These are phyloP conservation scores for Candida ficus DNA, from an alignment of 805 yeast species.

Conservation along the genomic window DNA sequence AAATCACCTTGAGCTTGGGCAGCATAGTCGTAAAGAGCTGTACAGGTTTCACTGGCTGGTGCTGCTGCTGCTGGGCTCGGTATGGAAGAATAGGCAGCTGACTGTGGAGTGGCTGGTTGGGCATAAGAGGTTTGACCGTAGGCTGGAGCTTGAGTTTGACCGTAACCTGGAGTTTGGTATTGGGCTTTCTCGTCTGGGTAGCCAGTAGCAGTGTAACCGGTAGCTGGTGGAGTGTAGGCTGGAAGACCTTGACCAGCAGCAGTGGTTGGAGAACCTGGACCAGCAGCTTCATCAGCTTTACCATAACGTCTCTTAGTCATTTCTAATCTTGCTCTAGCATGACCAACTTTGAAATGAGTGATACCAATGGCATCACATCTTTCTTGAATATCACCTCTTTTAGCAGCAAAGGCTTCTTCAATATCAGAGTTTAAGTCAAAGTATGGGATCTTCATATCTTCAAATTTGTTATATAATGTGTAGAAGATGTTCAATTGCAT, in stretches of 20 bases:
- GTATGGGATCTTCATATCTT: slow-evolving; percentile 94
- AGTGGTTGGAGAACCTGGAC: slow-evolving; percentile 27
- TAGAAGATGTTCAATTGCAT: slow-evolving; percentile 98
- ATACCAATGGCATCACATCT: slow-evolving; percentile 84
- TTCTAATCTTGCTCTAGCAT: slow-evolving; percentile 79
- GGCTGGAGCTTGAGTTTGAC: slow-evolving; percentile 19
- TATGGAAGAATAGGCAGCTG: slow-evolving; percentile 22
- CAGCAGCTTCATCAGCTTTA: slow-evolving; percentile 38
- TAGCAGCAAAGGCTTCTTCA: slow-evolving; percentile 67
- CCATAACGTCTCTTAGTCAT: slow-evolving; percentile 75
- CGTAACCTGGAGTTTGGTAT: slow-evolving; percentile 25
- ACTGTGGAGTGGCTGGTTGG: slow-evolving; percentile 26
- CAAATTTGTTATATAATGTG: slow-evolving; percentile 86
- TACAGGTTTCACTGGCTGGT: slow-evolving; percentile 55
- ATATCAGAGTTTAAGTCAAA: slow-evolving; percentile 85
- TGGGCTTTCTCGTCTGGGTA: slow-evolving; percentile 29
- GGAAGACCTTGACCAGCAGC: slow-evolving; percentile 28
- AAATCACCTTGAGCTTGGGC: slow-evolving; percentile 95
- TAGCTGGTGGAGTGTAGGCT: slow-evolving; percentile 31
- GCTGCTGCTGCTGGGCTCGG: slow-evolving; percentile 28
- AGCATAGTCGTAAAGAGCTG: slow-evolving; percentile 85
- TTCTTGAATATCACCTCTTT: slow-evolving; percentile 90
- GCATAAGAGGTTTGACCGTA: slow-evolving; percentile 6
- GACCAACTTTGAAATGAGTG: slow-evolving; percentile 86
- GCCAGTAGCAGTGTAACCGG: slow-evolving; percentile 25